Percentiles rank a stretch among this genome's conserved stretches.
Conservation (phyloP, 208 protist genomes). For the Herpetomonas tarakana region DNA sequence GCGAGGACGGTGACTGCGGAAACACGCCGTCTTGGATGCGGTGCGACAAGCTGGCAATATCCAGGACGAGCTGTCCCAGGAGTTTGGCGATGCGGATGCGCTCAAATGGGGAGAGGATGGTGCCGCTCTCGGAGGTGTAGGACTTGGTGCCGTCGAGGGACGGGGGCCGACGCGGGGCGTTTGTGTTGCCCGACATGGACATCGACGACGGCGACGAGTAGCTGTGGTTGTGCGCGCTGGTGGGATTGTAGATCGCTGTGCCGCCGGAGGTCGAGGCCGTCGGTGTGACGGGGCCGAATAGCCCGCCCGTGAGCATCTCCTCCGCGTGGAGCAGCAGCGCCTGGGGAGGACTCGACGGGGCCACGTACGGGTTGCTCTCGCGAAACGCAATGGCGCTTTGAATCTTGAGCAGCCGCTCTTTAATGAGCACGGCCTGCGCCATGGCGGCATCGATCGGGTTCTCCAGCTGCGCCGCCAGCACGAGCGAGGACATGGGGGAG, state of each 20-base stretch:
- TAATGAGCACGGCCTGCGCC: background rate
- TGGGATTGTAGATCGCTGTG: background rate
- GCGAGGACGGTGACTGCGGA: background rate
- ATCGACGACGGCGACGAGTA: background rate
- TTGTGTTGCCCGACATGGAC: background rate
- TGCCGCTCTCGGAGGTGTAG: background rate
- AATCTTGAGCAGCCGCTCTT: background rate
- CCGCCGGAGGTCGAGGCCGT: background rate
- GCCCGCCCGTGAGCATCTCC: background rate
- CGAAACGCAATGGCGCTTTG: background rate
- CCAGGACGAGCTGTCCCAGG: constrained; percentile 50
- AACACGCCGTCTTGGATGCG: constrained; percentile 14
- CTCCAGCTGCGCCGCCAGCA: background rate
- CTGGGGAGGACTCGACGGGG: background rate
- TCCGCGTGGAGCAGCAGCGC: background rate
- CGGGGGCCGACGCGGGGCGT: background rate
- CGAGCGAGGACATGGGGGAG: background rate
- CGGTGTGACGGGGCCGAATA: background rate
- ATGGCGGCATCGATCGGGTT: background rate
- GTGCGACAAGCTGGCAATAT: constrained; percentile 29
- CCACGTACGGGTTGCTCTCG: background rate
- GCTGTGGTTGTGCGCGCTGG: background rate
- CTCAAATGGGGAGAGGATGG: constrained; percentile 54
- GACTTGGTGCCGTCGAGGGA: background rate
- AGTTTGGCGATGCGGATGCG: constrained; percentile 43